phyloP scores from a whole-genome alignment of 228 moss, liverwort and hornwort genomes.

The Sphagnum magellanicum region DNA sequence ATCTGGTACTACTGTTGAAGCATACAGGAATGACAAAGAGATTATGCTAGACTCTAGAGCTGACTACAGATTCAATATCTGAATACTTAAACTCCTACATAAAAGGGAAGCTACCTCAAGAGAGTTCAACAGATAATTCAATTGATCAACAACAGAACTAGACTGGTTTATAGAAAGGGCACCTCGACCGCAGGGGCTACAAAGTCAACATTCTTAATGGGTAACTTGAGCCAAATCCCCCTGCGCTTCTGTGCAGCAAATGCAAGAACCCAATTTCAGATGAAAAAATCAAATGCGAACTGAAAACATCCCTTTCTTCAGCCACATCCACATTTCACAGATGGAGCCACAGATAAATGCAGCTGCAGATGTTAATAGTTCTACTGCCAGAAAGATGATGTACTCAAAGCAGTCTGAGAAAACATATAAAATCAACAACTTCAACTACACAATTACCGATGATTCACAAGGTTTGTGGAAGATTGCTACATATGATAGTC shows the following conservation, averaged over 20 bases:
- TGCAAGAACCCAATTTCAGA: not conserved
- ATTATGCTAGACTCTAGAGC: not conserved
- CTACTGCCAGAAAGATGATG: too few species aligned
- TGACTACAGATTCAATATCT: not conserved
- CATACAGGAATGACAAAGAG: not conserved
- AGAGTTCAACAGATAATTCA: not conserved
- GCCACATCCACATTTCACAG: not conserved
- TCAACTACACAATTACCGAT: too few species aligned
- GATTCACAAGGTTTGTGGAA: too few species aligned
- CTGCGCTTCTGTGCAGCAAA: conserved; percentile 29
- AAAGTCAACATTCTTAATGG: conserved; percentile 18
- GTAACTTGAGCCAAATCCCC: conserved; percentile 50
- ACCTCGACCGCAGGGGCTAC: conserved; percentile 46
- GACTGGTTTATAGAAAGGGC: not conserved
- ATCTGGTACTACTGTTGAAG: too few species aligned
- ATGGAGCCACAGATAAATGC: not conserved
- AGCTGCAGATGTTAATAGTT: too few species aligned
- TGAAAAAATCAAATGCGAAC: not conserved
- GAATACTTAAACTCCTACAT: not conserved
- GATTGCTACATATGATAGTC: too few species aligned
- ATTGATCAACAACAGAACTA: not conserved
- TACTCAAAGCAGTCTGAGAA: too few species aligned
- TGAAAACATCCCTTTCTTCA: not conserved
- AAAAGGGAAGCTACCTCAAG: not conserved
- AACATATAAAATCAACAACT: too few species aligned